phyloP scores from a whole-genome alignment of 345 rosid species.

The Populus alba region DNA sequence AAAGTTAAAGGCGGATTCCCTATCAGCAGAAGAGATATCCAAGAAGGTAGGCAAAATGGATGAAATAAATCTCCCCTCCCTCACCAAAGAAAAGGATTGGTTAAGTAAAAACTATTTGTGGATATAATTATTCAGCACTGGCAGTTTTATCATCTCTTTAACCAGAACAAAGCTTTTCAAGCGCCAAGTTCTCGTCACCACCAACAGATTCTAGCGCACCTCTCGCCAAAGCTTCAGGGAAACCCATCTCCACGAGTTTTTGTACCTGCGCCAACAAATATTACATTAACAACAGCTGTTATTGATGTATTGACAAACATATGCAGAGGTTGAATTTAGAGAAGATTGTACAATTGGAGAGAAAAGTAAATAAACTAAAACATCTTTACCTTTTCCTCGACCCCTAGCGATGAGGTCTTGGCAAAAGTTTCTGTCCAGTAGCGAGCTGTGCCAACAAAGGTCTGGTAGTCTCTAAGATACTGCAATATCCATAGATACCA shows the following conservation, averaged over 20 bases:
- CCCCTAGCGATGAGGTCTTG: conserved; percentile 66
- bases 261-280: conserved; percentile 47
- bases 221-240: conserved; percentile 72
- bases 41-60: background rate
- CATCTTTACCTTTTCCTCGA: conserved; percentile 74
- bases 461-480: conserved; percentile 86
- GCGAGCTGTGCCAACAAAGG: conserved; percentile 84
- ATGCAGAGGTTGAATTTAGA: background rate
- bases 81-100: background rate
- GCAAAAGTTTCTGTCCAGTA: conserved; percentile 98
- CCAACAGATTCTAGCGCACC: conserved; percentile 72
- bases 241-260: conserved; percentile 95
- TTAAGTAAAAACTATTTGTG: background rate
- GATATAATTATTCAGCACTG: background rate
- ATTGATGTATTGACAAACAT: background rate
- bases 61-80: background rate
- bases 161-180: conserved; percentile 82
- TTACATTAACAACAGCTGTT: background rate
- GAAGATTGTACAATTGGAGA: background rate
- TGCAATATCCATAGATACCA: conserved; percentile 34
- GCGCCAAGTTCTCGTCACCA: conserved; percentile 96
- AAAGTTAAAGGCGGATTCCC: background rate
- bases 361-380: background rate
- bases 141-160: background rate
- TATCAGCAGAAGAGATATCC: background rate